Base-by-base conservation (phyloP, 2,329 filamentous ascomycete species). In the Botryosphaeria dothidea region DNA sequence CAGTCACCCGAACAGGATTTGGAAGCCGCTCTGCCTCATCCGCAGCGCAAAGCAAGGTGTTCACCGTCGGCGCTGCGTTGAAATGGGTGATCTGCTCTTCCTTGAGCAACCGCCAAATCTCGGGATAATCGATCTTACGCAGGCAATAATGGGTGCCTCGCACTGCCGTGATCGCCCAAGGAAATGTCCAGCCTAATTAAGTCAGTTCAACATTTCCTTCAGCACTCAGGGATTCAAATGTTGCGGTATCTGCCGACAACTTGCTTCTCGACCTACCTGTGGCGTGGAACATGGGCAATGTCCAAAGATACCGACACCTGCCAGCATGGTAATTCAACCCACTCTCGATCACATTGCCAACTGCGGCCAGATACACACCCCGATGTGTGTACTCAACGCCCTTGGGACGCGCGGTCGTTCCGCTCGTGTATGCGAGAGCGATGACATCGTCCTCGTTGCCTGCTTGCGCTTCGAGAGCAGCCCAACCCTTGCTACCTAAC, bases 61-160 rank as follows among this genome's bases (percentile, higher is more conserved):
- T 98, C 61, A 99, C 95, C 0, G 95, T 99, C 0, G 95, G 95
- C 0, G 94, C 95, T 0, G 94, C 94, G 73, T 94, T 96, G 81
- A 96, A 98, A 78, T 99, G 95, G 0, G 93, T 98, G 68, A 99
- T 90, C 6, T 86, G 83, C 77, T 98, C 92, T 61, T 92, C 86
- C 73, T 93, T 96, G 36, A 99, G 81, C 3, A 99, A 80, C 56
- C 86, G 86, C 95, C 95, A 99, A 66, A 99, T 96, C 66, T 94
- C 83, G 0, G 92, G 88, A 74, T 99, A 99, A 78, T 98, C 93
- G 69, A 99, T 92, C 81, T 97, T 98, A 67, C 95, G 87, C 19
- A 99, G 83, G 72, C 93, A 97, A 75, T 97, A 93, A 77, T 98
- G 93, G 3, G 94, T 96, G n/a, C 94, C 95, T 67, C 95, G 85